A percentile compares a stretch with the other conserved stretches of the same genome.
phyloP scores from a whole-genome alignment of 2,329 filamentous ascomycete genomes.

The Diaporthe vaccinii region DNA sequence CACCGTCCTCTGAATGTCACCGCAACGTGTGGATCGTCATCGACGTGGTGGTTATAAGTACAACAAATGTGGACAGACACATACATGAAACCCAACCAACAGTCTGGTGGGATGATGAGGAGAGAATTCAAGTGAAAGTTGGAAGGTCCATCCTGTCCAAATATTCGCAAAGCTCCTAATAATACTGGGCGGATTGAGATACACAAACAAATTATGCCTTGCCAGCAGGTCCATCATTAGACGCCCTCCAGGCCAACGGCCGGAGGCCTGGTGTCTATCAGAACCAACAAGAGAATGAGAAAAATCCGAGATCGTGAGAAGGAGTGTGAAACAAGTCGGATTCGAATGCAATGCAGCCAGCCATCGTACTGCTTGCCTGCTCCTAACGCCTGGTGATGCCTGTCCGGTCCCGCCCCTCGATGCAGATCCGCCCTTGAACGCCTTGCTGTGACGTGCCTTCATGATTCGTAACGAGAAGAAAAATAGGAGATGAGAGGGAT shows the following conservation, averaged over 20 bases:
- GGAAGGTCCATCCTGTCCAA: conserved; percentile 4
- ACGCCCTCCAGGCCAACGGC: not conserved
- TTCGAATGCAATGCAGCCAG: not conserved
- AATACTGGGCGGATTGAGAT: conserved; percentile 27
- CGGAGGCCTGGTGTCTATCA: not conserved
- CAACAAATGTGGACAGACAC: conserved; percentile 22
- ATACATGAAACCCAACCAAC: not conserved
- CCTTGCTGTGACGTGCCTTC: not conserved
- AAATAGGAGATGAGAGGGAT: not conserved
- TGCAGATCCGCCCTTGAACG: not conserved
- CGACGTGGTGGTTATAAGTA: conserved; percentile 7
- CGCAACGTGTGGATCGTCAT: not conserved
- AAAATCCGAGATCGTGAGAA: not conserved
- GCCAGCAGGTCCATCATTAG: not conserved
- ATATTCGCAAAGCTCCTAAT: conserved; percentile 32
- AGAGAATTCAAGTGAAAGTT: not conserved
- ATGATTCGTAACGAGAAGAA: not conserved
- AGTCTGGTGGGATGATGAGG: not conserved
- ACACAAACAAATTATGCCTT: conserved; percentile 17
- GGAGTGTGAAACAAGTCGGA: not conserved
- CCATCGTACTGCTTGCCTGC: not conserved
- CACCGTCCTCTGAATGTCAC: not conserved
- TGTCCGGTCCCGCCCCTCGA: not conserved
- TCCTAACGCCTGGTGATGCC: not conserved
- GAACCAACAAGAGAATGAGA: not conserved